phyloP scores from a whole-genome alignment of 1,284 basidiomycete genomes.

The Ganoderma lingzhi region DNA sequence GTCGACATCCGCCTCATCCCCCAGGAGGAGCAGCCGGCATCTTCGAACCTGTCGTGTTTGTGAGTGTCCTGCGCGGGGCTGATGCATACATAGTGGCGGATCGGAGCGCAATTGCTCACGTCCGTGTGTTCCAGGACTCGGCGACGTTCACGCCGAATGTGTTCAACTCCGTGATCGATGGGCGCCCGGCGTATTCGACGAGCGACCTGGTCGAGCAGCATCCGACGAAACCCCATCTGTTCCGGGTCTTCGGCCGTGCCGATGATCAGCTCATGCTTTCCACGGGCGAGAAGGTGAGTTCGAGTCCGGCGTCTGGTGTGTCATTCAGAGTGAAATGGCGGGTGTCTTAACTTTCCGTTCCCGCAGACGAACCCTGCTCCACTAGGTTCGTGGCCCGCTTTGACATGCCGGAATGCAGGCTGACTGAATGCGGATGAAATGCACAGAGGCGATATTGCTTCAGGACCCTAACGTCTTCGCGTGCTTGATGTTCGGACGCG shows the following conservation, averaged over 20 bases:
- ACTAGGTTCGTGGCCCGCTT: constrained; percentile 32
- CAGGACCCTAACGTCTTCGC: constrained; percentile 39
- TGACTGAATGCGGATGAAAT: background rate
- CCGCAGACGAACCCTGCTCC: constrained; percentile 43
- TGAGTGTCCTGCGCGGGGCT: constrained; percentile 15
- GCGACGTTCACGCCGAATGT: constrained; percentile 34
- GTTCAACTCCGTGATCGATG: constrained; percentile 41
- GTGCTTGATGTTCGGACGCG: constrained; percentile 49
- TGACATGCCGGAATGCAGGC: background rate
- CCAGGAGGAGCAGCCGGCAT: constrained; percentile 32
- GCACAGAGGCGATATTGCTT: constrained; percentile 40
- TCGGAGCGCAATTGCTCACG: background rate
- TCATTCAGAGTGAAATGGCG: too few species aligned
- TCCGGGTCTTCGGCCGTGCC: constrained; percentile 53
- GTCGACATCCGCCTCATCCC: constrained; percentile 31
- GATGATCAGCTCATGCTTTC: constrained; percentile 63
- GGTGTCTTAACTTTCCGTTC: background rate
- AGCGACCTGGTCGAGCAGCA: constrained; percentile 56
- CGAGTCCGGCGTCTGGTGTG: background rate
- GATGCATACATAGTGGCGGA: too few species aligned
- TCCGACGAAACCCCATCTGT: constrained; percentile 51
- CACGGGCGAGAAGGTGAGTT: constrained; percentile 54
- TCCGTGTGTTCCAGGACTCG: constrained; percentile 16
- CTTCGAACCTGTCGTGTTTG: constrained; percentile 37
- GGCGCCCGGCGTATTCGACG: constrained; percentile 45